A percentile compares a stretch with the other conserved stretches of the same genome.
These are phyloP conservation scores for Cryphonectria japonica DNA, from an alignment of 2,329 filamentous ascomycete species.

Conservation along the genomic window DNA sequence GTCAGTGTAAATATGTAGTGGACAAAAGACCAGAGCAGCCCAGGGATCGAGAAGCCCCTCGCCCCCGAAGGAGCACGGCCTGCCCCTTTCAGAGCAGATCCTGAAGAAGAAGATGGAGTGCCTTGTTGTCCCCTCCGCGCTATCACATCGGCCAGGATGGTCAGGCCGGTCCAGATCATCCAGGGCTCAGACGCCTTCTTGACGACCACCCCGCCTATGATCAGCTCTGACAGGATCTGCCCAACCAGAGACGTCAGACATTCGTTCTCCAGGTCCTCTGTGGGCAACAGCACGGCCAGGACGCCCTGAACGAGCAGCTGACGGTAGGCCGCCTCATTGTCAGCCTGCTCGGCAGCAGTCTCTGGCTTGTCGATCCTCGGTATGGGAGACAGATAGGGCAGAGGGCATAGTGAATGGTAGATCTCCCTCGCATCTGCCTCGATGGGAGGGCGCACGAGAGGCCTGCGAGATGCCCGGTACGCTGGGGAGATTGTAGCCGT, in stretches of 20 bases:
- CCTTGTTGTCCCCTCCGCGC: constrained; percentile 34
- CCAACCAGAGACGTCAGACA: constrained; percentile 82
- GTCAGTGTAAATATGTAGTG: constrained; percentile 60
- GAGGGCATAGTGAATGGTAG: constrained; percentile 83
- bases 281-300: constrained; percentile 82
- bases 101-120: constrained; percentile 10
- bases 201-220: constrained; percentile 80
- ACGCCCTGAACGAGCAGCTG: constrained; percentile 84
- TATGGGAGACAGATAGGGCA: constrained; percentile 79
- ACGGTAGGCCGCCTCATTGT: constrained; percentile 83
- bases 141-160: constrained; percentile 63
- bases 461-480: constrained; percentile 69
- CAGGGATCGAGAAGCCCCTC: constrained; percentile 45
- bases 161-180: constrained; percentile 84
- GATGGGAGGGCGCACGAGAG: constrained; percentile 61
- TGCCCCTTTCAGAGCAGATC: constrained; percentile 28
- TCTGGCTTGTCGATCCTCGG: constrained; percentile 59
- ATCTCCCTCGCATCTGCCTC: constrained; percentile 66
- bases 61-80: constrained; percentile 14
- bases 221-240: constrained; percentile 87
- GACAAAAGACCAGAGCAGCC: constrained; percentile 59
- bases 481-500: constrained; percentile 52
- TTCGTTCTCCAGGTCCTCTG: constrained; percentile 87
- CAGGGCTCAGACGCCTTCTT: constrained; percentile 84
- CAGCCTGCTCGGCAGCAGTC: constrained; percentile 63